Conservation (phyloP, 805 yeast species). For the Metschnikowia lochheadii region DNA sequence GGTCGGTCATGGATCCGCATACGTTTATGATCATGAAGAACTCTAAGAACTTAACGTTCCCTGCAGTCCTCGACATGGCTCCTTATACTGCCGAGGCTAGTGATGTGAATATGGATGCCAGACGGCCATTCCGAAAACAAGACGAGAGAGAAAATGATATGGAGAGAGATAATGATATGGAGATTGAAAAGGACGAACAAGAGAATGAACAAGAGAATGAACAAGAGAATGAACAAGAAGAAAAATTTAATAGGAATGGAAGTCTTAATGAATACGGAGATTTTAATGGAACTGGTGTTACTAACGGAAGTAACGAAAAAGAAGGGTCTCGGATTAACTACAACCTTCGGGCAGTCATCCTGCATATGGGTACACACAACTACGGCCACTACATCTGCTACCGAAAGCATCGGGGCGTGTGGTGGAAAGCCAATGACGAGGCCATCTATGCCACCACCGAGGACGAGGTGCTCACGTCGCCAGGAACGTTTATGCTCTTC, state of each 20-base stretch:
- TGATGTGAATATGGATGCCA: conserved; percentile 76
- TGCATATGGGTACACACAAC: conserved; percentile 93
- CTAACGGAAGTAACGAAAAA: no score
- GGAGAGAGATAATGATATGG: neutral
- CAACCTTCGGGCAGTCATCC: conserved; percentile 76
- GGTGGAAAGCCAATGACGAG: conserved; percentile 97
- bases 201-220: conserved; percentile 3
- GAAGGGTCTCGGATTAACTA: conserved; percentile 34
- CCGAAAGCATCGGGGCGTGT: conserved; percentile 72
- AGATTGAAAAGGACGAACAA: neutral
- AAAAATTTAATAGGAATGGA: neutral
- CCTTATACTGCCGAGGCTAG: conserved; percentile 66
- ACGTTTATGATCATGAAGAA: conserved; percentile 83
- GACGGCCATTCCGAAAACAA: conserved; percentile 65
- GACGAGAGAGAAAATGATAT: conserved; percentile 27
- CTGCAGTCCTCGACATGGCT: conserved; percentile 60
- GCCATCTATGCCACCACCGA: conserved; percentile 77
- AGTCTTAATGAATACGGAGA: no score
- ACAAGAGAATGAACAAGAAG: conserved; percentile 6
- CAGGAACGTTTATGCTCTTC: conserved; percentile 90
- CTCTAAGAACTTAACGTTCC: conserved; percentile 76
- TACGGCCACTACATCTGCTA: conserved; percentile 96
- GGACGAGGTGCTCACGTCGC: conserved; percentile 72
- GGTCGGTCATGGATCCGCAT: conserved; percentile 87
- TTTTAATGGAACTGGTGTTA: no score